These are phyloP conservation scores for Xylaria sp. DNA, from an alignment of 2,329 filamentous ascomycete genomes.

Conservation along the genomic window DNA sequence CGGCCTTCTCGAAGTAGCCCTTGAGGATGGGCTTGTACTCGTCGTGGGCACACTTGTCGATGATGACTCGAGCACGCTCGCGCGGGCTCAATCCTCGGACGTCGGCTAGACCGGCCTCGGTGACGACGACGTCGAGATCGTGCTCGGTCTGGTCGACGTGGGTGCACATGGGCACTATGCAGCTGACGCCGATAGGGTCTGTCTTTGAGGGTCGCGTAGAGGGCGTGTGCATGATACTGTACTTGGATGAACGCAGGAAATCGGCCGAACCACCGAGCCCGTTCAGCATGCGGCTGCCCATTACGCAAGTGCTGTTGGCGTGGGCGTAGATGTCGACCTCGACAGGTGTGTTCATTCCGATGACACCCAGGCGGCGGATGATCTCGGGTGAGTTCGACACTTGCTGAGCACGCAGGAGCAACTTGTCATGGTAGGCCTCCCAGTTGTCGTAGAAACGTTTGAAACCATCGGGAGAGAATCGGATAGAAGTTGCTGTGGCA, in stretches of 20 bases:
- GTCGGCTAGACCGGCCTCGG: slow-evolving; percentile 76
- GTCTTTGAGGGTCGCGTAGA: slow-evolving; percentile 80
- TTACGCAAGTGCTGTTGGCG: slow-evolving; percentile 88
- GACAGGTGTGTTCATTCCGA: slow-evolving; percentile 94
- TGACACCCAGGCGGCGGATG: slow-evolving; percentile 83
- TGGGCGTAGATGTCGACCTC: slow-evolving; percentile 96
- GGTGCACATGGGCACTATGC: slow-evolving; percentile 93
- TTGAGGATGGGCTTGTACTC: slow-evolving; percentile 81
- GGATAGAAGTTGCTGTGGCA: slow-evolving; percentile 86
- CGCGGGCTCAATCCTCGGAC: slow-evolving; percentile 80
- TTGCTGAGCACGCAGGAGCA: slow-evolving; percentile 85
- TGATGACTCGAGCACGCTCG: slow-evolving; percentile 83
- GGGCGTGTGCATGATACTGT: slow-evolving; percentile 93
- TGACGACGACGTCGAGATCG: slow-evolving; percentile 88
- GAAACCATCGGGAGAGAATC: slow-evolving; percentile 90
- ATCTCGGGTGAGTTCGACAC: slow-evolving; percentile 91
- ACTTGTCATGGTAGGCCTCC: slow-evolving; percentile 79
- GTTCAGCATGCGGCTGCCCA: slow-evolving; percentile 83
- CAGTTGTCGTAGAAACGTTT: slow-evolving; percentile 88
- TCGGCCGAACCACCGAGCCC: slow-evolving; percentile 75
- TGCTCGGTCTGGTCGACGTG: slow-evolving; percentile 94
- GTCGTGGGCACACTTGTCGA: slow-evolving; percentile 84
- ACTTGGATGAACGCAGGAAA: slow-evolving; percentile 73
- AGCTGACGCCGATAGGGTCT: slow-evolving; percentile 80
- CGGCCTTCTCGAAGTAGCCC: slow-evolving; percentile 85